Evolutionary conservation across 169 alveolate genomes (phyloP).

Genomic region (Cystoisospora suis): DNA sequence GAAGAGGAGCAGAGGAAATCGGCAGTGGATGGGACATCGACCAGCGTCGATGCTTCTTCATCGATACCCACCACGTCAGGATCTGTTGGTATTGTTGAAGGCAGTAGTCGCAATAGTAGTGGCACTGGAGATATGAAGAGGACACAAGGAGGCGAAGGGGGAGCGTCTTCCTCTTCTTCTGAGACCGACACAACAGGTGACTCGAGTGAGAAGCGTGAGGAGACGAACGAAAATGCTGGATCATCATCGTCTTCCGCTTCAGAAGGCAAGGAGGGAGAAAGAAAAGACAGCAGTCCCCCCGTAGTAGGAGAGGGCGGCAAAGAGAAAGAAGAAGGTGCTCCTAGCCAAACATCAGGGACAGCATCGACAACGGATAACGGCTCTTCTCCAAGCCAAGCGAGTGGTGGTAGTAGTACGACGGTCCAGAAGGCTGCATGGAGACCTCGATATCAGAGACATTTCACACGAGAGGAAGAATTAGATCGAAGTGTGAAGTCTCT

Average conservation of each 20-base stretch:
- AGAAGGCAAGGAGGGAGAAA: neutral
- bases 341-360: neutral
- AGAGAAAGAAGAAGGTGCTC: too few species aligned
- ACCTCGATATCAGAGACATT: constrained; percentile 46
- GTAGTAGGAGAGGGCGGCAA: too few species aligned
- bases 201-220: neutral
- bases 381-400: neutral
- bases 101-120: neutral
- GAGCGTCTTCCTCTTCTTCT: neutral
- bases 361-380: neutral
- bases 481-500: constrained; percentile 82
- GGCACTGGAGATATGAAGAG: neutral
- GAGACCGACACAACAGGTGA: neutral
- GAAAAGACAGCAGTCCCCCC: neutral
- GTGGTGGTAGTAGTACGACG: neutral
- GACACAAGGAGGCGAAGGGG: neutral
- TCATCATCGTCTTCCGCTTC: neutral
- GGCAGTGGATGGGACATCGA: neutral
- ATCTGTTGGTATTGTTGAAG: too few species aligned
- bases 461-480: constrained; percentile 57
- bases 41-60: too few species aligned
- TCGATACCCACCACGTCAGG: too few species aligned
- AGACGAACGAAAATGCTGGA: neutral
- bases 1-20: neutral
- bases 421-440: constrained; percentile 56